These are phyloP conservation scores for Asterella californica DNA, from an alignment of 225 moss, liverwort and hornwort genomes.

Conservation along the genomic window DNA sequence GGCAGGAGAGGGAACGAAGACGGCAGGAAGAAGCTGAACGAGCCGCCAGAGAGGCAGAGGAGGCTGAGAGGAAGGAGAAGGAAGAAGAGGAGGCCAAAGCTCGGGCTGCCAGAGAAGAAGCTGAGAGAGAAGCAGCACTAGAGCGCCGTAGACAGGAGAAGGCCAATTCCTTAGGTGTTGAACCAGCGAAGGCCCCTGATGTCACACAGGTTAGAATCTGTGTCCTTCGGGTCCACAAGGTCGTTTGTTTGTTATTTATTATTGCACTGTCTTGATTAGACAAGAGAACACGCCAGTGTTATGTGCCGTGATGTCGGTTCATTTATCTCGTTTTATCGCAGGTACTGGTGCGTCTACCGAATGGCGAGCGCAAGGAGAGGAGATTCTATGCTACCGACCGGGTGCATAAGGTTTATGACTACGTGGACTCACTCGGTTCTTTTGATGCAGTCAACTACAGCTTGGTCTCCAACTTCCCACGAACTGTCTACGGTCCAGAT, in stretches of 20 bases:
- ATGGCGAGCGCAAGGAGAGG: constrained; percentile 87
- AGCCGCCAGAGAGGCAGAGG: constrained; percentile 69
- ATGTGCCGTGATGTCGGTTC: not conserved
- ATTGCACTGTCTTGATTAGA: not conserved
- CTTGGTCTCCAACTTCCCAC: constrained; percentile 91
- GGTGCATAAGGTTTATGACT: constrained; percentile 84
- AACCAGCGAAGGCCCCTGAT: constrained; percentile 91
- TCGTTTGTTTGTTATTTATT: not conserved
- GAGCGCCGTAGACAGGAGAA: constrained; percentile 85
- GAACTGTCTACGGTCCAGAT: constrained; percentile 87
- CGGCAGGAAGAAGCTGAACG: constrained; percentile 68
- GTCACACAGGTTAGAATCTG: constrained; percentile 51
- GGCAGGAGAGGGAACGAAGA: constrained; percentile 77
- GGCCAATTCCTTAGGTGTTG: constrained; percentile 70
- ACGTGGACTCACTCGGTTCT: constrained; percentile 84
- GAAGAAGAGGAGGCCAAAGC: constrained; percentile 71
- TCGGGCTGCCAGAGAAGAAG: constrained; percentile 69
- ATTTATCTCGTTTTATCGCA: constrained; percentile 20
- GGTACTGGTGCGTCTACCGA: constrained; percentile 91
- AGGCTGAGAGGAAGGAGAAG: constrained; percentile 65
- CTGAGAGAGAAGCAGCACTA: constrained; percentile 63
- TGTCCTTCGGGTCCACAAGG: too few relatives aligned
- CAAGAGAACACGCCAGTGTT: not conserved
- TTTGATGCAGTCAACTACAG: constrained; percentile 71
- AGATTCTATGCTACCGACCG: constrained; percentile 61